Base-by-base conservation (phyloP, 139 green algal species). In the Picochlorum sp. region DNA sequence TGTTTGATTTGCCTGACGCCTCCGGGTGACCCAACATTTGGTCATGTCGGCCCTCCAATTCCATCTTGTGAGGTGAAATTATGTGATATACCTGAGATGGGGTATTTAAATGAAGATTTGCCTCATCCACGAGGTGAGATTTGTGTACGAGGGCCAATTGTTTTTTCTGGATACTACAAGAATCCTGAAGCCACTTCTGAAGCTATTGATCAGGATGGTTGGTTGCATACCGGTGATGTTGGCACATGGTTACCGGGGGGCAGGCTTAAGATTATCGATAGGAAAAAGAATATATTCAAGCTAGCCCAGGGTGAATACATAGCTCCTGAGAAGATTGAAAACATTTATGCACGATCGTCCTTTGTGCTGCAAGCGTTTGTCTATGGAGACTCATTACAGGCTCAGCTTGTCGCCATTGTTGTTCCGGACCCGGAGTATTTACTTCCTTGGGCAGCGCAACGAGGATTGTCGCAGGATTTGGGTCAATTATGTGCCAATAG, bases 281-380 rank as follows among this genome's bases (percentile, higher is more conserved):
- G 88, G 64, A 94, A 93, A 72, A 95, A 96, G 68, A 95, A 94
- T 70, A 88, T 96, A 57, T 96, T 96, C 83, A 96, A 97, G 79
- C 78, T 96, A 50, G 83, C 85, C 2, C 77, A 85, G 67, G 72
- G 60, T 9, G 55, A 61, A 78, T 99, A 99, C 76, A 83, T 99
- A 14, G 91, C 93, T 4, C 89, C 90, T 1, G 93, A 99, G 72
- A 97, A 97, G 78, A 92, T 99, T 28, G 93, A 99, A 66, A 89
- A 88, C 56, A 80, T 94, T 12, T 95, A 94, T 71, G 57, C 53
- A 2, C 67, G 88, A 52, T 88, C 55, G 24, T 74, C 81, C 0
- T 62, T 94, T 47, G 74, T 95, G 10, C 49, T 73, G 30, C 85
- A 95, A 72, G 64, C 64, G 0, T 96, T 93, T 74, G 88, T 96